Conservation (phyloP, 805 yeast genomes). For the Cephaloascus fragrans region DNA sequence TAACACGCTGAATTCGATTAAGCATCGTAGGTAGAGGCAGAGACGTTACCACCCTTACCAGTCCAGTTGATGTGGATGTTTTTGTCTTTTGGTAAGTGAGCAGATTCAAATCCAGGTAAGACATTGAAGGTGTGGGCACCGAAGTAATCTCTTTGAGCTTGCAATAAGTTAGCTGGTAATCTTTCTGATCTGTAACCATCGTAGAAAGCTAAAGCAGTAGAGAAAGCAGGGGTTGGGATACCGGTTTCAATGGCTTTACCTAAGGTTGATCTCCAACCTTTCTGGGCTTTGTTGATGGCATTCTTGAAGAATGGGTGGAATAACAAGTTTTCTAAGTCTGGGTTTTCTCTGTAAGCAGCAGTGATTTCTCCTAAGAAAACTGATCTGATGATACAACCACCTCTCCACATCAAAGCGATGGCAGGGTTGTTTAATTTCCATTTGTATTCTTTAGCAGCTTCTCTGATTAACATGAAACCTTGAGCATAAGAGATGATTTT, state of each 20-base stretch:
- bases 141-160: conserved; percentile 99
- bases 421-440: conserved; percentile 98
- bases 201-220: conserved; percentile 95
- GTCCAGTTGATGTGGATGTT: conserved; percentile 99
- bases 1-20: too few species aligned
- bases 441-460: conserved; percentile 93
- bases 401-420: conserved; percentile 99
- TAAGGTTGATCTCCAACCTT: conserved; percentile 89
- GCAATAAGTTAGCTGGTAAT: conserved; percentile 95
- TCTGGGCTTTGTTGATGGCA: conserved; percentile 89
- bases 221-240: conserved; percentile 95
- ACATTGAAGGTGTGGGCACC: conserved; percentile 99
- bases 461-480: conserved; percentile 98
- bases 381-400: conserved; percentile 99
- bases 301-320: conserved; percentile 91
- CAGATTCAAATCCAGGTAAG: conserved; percentile 76
- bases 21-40: conserved; percentile 92
- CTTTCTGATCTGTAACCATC: conserved; percentile 96
- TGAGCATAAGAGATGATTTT: conserved; percentile 98
- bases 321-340: conserved; percentile 89
- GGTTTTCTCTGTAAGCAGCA: conserved; percentile 87
- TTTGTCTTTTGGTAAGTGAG: conserved; percentile 63
- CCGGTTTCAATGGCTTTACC: conserved; percentile 74
- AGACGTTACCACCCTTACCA: conserved; percentile 96
- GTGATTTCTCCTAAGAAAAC: conserved; percentile 97